phyloP scores from a whole-genome alignment of 1,284 basidiomycete species.

The Macrocystidia cucumis region DNA sequence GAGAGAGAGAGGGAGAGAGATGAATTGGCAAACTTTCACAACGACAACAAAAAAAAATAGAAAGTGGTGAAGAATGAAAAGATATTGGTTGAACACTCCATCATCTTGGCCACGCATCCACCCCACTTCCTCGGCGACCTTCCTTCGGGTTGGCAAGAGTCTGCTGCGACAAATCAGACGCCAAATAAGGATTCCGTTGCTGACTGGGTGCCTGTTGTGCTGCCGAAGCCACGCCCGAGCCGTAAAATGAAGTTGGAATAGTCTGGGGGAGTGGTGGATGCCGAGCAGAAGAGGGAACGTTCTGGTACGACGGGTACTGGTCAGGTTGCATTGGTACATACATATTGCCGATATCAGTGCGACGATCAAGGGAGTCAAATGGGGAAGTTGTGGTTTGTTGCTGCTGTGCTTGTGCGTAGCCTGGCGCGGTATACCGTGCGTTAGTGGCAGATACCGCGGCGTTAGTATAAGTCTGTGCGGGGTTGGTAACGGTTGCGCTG shows the following conservation, averaged over 20 bases:
- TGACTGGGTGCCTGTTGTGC: conserved; percentile 29
- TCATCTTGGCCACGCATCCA: conserved; percentile 75
- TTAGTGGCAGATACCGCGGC: conserved; percentile 42
- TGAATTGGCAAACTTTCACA: conserved; percentile 9
- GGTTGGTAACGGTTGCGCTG: conserved; percentile 59
- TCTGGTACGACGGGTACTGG: conserved; percentile 53
- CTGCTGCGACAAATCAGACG: conserved; percentile 29
- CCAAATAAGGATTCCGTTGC: conserved; percentile 55
- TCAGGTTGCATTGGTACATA: conserved; percentile 78
- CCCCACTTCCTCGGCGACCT: conserved; percentile 52
- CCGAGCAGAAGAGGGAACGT: conserved; percentile 27
- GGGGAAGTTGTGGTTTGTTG: conserved; percentile 30
- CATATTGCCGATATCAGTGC: conserved; percentile 57
- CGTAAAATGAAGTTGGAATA: conserved; percentile 61
- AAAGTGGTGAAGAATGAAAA: conserved; percentile 13
- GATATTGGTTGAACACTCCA: conserved; percentile 9
- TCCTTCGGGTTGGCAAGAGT: conserved; percentile 42
- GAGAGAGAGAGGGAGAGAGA: conserved; percentile 7
- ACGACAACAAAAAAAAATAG: conserved; percentile 11
- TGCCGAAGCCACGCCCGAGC: conserved; percentile 45
- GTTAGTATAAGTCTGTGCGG: conserved; percentile 61
- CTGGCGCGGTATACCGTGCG: conserved; percentile 49
- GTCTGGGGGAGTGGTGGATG: conserved; percentile 42
- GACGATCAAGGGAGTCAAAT: conserved; percentile 55
- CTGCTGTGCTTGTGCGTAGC: conserved; percentile 35